A percentile compares a stretch with the other conserved stretches of the same genome.
These are phyloP conservation scores for Phytopythium ostracodes DNA, from an alignment of 352 stramenopile genomes.

Conservation along the genomic window DNA sequence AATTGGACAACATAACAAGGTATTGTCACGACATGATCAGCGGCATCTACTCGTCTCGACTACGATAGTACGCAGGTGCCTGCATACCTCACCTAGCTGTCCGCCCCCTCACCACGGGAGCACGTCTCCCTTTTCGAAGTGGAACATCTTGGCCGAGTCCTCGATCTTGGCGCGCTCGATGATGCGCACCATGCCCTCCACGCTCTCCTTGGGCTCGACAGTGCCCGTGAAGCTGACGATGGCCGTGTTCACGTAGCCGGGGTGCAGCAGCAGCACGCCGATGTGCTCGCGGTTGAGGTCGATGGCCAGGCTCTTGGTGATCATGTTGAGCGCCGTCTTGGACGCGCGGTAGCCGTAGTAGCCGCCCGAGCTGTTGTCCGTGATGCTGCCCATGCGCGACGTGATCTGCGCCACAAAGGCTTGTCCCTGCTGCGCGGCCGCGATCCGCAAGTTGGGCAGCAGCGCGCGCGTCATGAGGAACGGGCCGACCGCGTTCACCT, in stretches of 20 bases:
- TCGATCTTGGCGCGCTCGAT: slow-evolving; percentile 46
- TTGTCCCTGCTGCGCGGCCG: slow-evolving; percentile 21
- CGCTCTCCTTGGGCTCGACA: slow-evolving; percentile 40
- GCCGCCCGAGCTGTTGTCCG: slow-evolving; percentile 51
- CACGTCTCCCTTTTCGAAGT: slow-evolving; percentile 43
- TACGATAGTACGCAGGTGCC: background rate
- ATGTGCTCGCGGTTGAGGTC: slow-evolving; percentile 57
- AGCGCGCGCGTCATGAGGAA: slow-evolving; percentile 61
- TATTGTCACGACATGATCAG: too few relatives aligned
- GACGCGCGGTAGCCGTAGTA: slow-evolving; percentile 77
- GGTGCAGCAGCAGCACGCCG: slow-evolving; percentile 50
- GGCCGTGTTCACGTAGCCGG: slow-evolving; percentile 57
- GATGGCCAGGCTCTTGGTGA: slow-evolving; percentile 47
- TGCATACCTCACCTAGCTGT: background rate
- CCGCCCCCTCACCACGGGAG: slow-evolving; percentile 48
- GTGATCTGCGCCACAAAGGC: slow-evolving; percentile 59
- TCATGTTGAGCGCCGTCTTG: slow-evolving; percentile 80
- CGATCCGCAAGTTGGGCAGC: slow-evolving; percentile 46
- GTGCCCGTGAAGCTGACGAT: slow-evolving; percentile 46
- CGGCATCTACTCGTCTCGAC: too few relatives aligned
- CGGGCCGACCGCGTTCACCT: slow-evolving; percentile 70
- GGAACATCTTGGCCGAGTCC: slow-evolving; percentile 48
- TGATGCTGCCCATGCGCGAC: slow-evolving; percentile 57
- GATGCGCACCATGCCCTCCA: slow-evolving; percentile 43
- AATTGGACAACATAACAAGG: too few relatives aligned